Conservation (phyloP, 2,329 filamentous ascomycete genomes). For the Nemania sp. region DNA sequence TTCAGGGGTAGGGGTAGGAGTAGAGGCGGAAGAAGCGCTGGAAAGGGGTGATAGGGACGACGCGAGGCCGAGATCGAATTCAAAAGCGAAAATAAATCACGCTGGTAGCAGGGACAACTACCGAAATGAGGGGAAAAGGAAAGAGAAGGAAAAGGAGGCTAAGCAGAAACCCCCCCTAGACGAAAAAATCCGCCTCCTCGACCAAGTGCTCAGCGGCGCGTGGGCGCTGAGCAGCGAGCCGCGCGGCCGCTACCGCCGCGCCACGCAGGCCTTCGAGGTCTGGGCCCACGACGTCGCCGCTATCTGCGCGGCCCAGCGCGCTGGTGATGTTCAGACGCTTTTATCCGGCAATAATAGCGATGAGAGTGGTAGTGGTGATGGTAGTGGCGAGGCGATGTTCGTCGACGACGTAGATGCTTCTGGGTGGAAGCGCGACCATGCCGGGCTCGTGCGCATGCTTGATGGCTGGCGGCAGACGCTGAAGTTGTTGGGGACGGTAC, state of each 20-base stretch:
- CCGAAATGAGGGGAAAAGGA: background rate
- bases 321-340: conserved; percentile 41
- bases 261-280: conserved; percentile 60
- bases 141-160: conserved; percentile 7
- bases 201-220: conserved; percentile 58
- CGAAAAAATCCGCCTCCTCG: conserved; percentile 60
- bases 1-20: too few species aligned
- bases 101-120: too few species aligned
- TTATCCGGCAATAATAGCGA: conserved; percentile 42
- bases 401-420: conserved; percentile 56
- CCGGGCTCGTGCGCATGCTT: conserved; percentile 55
- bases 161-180: conserved; percentile 45
- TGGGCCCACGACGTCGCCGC: conserved; percentile 57
- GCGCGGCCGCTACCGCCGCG: conserved; percentile 58
- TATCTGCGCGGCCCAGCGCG: conserved; percentile 50
- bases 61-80: too few species aligned
- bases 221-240: conserved; percentile 61
- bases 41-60: too few species aligned
- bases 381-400: conserved; percentile 50
- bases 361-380: conserved; percentile 31
- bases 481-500: conserved; percentile 44
- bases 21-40: too few species aligned
- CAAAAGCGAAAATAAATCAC: too few species aligned
- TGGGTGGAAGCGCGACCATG: conserved; percentile 62
- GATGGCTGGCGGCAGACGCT: conserved; percentile 57